A percentile compares a stretch with the other conserved stretches of the same genome.
Conservation (phyloP, 345 rosid genomes). For the Triadica sebifera region DNA sequence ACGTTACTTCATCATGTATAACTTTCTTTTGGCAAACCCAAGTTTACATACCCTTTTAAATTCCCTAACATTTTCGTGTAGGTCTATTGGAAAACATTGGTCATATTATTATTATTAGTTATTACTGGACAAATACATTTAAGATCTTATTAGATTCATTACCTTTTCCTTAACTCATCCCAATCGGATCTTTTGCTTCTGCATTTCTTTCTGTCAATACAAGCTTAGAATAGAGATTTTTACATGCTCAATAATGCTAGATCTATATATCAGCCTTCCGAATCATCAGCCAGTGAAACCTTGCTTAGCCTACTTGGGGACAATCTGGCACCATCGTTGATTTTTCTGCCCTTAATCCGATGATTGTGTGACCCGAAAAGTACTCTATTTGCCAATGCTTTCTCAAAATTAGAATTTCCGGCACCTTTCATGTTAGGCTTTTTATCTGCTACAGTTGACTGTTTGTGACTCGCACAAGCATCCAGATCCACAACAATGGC, state of each 20-base stretch:
- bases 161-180: background rate
- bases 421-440: conserved; percentile 8
- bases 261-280: conserved; percentile 15
- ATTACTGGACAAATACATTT: no score
- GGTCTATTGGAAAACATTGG: no score
- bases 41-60: no score
- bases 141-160: no score
- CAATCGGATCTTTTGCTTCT: background rate
- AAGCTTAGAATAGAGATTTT: background rate
- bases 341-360: conserved; percentile 28
- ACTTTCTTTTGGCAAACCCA: no score
- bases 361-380: conserved; percentile 34
- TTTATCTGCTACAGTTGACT: conserved; percentile 16
- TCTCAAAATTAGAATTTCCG: conserved; percentile 30
- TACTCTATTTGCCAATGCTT: conserved; percentile 45
- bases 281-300: conserved; percentile 48
- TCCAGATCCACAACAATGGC: conserved; percentile 17
- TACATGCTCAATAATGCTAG: background rate
- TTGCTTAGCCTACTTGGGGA: conserved; percentile 51
- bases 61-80: no score
- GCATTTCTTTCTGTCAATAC: background rate
- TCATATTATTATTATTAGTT: no score
- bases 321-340: conserved; percentile 19
- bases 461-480: conserved; percentile 21
- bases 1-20: no score